Evolutionary conservation across 129 eudicot species (phyloP).

Genomic region (Cynara cardunculus): DNA sequence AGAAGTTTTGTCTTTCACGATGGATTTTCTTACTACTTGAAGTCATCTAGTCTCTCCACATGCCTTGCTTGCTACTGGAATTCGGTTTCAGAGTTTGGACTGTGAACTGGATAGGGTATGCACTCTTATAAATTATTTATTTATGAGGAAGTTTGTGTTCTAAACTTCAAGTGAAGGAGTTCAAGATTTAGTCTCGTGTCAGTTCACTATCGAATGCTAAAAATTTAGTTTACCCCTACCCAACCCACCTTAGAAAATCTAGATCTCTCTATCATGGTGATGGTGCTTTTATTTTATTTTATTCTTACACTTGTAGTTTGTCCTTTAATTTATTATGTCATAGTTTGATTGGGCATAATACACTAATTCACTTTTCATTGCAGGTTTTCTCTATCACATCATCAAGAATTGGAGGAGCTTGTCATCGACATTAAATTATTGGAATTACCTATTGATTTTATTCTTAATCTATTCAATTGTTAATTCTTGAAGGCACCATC

Average conservation of each 20-base stretch:
- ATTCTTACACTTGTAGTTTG: slow-evolving; percentile 2
- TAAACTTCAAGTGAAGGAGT: no score
- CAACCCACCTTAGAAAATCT: no score
- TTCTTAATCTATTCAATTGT: slow-evolving; percentile 3
- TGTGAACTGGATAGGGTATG: no score
- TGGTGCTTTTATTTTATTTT: not conserved
- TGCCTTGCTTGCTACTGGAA: no score
- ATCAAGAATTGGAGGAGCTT: slow-evolving; percentile 11
- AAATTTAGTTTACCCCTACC: no score
- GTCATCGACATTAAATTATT: slow-evolving; percentile 1
- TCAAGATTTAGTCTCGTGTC: no score
- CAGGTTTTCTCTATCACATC: slow-evolving; percentile 14
- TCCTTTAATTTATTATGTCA: not conserved
- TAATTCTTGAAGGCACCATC: slow-evolving; percentile 22
- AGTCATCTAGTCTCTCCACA: no score
- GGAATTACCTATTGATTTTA: not conserved
- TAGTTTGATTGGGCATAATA: slow-evolving; percentile 10
- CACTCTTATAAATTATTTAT: not conserved
- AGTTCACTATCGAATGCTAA: no score
- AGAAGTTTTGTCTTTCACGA: no score
- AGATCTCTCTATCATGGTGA: slow-evolving; percentile 14
- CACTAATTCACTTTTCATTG: slow-evolving; percentile 17
- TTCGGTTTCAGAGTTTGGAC: no score
- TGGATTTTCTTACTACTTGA: no score
- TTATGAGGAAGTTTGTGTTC: no score